Evolutionary conservation across 2,329 filamentous ascomycete species (phyloP), one percentile per base, ranked within the genome.

Genomic region (Fusarium sp.): DNA sequence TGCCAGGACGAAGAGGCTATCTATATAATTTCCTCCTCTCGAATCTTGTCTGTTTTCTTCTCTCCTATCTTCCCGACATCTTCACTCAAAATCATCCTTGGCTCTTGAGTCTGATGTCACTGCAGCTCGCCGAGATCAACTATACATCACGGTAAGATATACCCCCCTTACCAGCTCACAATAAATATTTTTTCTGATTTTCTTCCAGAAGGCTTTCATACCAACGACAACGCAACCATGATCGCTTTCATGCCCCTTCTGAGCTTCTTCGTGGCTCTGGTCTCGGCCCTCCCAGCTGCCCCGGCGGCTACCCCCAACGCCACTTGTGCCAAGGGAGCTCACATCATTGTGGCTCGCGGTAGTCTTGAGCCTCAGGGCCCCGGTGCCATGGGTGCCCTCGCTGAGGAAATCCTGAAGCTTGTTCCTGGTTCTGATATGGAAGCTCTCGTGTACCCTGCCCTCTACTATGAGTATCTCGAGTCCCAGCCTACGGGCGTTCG

Each of bases 401-500:
- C 72, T 0, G 26, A 65, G 0, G 10, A 48, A 0, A 53, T 73
- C 5, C 1, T 65, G 6, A 26, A 60, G 14, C 20, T 55, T 0
- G 54, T 74, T 5, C 63, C 65, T 0, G 68, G 43, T 1, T 74
- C 72, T 0, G 70, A 72, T 13, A 65, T 74, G 24, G 67, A 65
- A 7, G 52, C 68, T 0, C 53, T 74, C 0, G 59, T 61, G 0
- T 74, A 74, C 9, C 72, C 72, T 17, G 72, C 72, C 1, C 26
- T 69, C 0, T 62, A 66, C 1, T 48, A 67, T 0, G 58, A 64
- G 5, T 74, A 74, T 4, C 30, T 71, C 1, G 37, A 59, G 7
- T 74, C 72, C 0, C 68, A 74, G 46, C 68, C 72, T 0, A 17
- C 47, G 3, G 72, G 72, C 0, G 68, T 74, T 0, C 33, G 48